Evolutionary conservation across 371 early-diverging fungal genomes (phyloP), one percentile per base, ranked within the genome.

Genomic region (Lichtheimia hyalospora): DNA sequence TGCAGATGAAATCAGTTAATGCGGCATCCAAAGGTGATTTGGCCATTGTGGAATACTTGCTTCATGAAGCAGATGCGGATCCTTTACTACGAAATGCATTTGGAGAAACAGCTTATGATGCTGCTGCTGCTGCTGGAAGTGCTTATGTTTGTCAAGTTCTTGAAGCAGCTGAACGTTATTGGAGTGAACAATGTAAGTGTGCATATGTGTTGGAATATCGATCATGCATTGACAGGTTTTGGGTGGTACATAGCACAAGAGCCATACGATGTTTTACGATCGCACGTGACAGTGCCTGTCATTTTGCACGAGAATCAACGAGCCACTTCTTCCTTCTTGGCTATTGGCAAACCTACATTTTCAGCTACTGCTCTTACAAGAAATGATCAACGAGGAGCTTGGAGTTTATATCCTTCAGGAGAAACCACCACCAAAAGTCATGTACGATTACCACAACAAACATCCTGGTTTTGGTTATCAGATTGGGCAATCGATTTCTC

Each of bases 101-200:
- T 66, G 87, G 82, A 3, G 93, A 94, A 61, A 77, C 84, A 8
- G 93, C 94, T 0, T 90, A 91, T 67, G 92, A 92, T 70, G 84
- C 88, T n/a, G 92, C 91, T 2, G 91, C 92, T 0, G 79, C 81
- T 49, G 70, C 75, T 16, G 84, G 83, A 44, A 69, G 64, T 57
- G 73, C 70, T 2, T 80, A 87, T 62, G 74, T 90, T 20, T 90
- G 91, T 60, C 84, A 86, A 50, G 70, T 88, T 64, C 60, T 89
- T 16, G 82, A 88, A 53, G 82, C 69, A 27, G 79, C 85, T 13
- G 89, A 85, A 20, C 48, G 64, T 12, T 48, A 28, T 28, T 55
- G 66, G 27, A 49, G 28, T 12, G 58, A 46, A 43, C 57, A 51
- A 21, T 15, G 52, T 51, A 51, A 25, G 52, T 51, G 52, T 21